A percentile compares a stretch with the other conserved stretches of the same genome.
phyloP scores from a whole-genome alignment of 371 early-diverging fungal genomes.

The Syncephalastrum contaminatum region DNA sequence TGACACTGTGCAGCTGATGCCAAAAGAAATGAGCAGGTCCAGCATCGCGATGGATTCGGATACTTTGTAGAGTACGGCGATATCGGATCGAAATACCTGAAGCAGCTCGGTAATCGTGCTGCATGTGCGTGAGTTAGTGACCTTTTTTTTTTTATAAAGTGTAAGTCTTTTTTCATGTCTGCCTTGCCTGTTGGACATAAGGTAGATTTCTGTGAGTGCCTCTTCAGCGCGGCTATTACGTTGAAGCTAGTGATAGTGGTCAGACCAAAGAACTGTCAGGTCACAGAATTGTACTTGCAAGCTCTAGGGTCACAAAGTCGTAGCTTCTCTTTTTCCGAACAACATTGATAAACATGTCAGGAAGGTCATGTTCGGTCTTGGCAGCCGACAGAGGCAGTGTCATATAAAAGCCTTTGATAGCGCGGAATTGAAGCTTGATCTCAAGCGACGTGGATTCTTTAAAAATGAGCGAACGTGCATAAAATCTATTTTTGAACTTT shows the following conservation, averaged over 20 bases:
- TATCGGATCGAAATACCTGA: constrained; percentile 51
- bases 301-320: constrained; percentile 76
- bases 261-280: neutral
- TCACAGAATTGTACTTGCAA: constrained; percentile 44
- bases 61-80: constrained; percentile 71
- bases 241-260: constrained; percentile 28
- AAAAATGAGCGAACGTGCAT: neutral
- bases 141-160: neutral
- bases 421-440: constrained; percentile 67
- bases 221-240: constrained; percentile 73
- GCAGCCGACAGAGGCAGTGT: constrained; percentile 21
- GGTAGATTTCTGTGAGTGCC: constrained; percentile 82
- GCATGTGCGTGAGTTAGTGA: neutral
- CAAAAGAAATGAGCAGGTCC: constrained; percentile 81
- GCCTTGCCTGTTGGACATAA: constrained; percentile 76
- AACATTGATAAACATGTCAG: constrained; percentile 59
- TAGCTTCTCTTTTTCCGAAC: constrained; percentile 57
- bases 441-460: constrained; percentile 45
- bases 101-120: constrained; percentile 68
- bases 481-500: neutral
- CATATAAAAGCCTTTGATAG: constrained; percentile 64
- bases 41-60: constrained; percentile 83
- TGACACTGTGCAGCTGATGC: constrained; percentile 56
- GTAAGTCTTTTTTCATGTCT: neutral
- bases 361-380: constrained; percentile 27